These are phyloP conservation scores for Ligustrum vulgare DNA, from an alignment of 257 asterid species.

Conservation along the genomic window DNA sequence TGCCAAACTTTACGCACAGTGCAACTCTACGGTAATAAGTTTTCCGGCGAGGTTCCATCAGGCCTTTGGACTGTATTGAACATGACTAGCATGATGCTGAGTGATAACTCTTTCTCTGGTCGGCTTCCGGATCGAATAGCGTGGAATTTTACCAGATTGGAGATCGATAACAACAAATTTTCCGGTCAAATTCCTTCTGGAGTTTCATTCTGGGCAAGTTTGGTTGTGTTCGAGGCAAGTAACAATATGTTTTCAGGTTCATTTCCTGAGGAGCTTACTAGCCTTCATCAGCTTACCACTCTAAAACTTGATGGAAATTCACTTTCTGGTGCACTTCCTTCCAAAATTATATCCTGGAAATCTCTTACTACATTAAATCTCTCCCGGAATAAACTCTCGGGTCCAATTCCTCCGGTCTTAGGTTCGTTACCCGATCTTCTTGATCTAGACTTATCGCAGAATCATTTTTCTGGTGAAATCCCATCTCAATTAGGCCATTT, in stretches of 20 bases:
- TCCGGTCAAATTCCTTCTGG: slow-evolving; percentile 59
- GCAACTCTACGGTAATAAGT: slow-evolving; percentile 52
- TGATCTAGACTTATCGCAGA: slow-evolving; percentile 62
- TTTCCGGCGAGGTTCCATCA: slow-evolving; percentile 69
- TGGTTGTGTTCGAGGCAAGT: slow-evolving; percentile 66
- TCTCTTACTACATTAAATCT: slow-evolving; percentile 55
- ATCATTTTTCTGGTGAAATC: slow-evolving; percentile 63
- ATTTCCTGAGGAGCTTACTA: slow-evolving; percentile 57
- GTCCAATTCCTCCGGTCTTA: slow-evolving; percentile 53
- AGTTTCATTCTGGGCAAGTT: slow-evolving; percentile 53
- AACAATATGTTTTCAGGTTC: slow-evolving; percentile 63
- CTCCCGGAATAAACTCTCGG: slow-evolving; percentile 58
- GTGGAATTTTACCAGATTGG: slow-evolving; percentile 61
- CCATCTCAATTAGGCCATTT: slow-evolving; percentile 58
- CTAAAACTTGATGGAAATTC: slow-evolving; percentile 68
- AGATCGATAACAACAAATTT: slow-evolving; percentile 64
- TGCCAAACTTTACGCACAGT: slow-evolving; percentile 53
- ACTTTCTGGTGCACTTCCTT: slow-evolving; percentile 63
- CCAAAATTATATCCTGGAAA: slow-evolving; percentile 61
- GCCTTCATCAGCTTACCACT: slow-evolving; percentile 47
- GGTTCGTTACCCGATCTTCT: slow-evolving; percentile 62
- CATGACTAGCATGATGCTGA: slow-evolving; percentile 61
- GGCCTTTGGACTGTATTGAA: slow-evolving; percentile 52
- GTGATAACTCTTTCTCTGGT: slow-evolving; percentile 64
- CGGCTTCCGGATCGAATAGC: slow-evolving; percentile 56